These are phyloP conservation scores for Protomyces inundatus DNA, from an alignment of 1,139 yeast genomes.

Conservation along the genomic window DNA sequence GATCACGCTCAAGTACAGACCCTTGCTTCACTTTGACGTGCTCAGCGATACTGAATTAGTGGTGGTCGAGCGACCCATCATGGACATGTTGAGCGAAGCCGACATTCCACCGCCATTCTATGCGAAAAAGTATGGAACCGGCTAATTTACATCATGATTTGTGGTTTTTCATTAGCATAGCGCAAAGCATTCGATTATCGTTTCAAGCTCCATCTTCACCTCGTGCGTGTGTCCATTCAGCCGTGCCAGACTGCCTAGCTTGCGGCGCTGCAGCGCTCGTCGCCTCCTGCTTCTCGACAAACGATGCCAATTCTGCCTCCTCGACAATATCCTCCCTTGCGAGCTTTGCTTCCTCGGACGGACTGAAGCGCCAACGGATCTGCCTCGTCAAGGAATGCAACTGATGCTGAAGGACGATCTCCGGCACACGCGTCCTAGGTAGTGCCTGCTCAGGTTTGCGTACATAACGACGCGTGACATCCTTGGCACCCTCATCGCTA, in stretches of 20 bases:
- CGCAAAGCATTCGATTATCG: no score
- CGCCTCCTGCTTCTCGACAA: conserved; percentile 30
- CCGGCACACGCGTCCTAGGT: conserved; percentile 48
- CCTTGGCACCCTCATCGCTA: conserved; percentile 44
- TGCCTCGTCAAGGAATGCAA: conserved; percentile 44
- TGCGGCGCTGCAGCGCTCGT: conserved; percentile 31
- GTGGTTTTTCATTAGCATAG: no score
- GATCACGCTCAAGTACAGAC: conserved; percentile 71
- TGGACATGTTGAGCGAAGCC: conserved; percentile 35
- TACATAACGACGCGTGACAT: conserved; percentile 59
- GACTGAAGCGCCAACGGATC: conserved; percentile 40
- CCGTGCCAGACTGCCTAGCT: conserved; percentile 66
- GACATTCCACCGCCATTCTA: conserved; percentile 24
- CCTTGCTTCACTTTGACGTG: conserved; percentile 58
- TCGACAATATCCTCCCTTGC: conserved; percentile 45
- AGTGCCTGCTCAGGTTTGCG: conserved; percentile 49
- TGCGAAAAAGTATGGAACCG: conserved; percentile 17
- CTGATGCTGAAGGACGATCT: conserved; percentile 42
- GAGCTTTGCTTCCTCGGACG: conserved; percentile 39
- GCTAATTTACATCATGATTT: background rate
- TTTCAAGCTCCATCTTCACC: background rate
- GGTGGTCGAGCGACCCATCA: conserved; percentile 71
- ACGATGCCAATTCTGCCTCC: conserved; percentile 39
- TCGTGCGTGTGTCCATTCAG: conserved; percentile 28
- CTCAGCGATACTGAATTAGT: conserved; percentile 58